Evolutionary conservation across 2,329 filamentous ascomycete species (phyloP).

Genomic region (Cladosporium cucumerinum): DNA sequence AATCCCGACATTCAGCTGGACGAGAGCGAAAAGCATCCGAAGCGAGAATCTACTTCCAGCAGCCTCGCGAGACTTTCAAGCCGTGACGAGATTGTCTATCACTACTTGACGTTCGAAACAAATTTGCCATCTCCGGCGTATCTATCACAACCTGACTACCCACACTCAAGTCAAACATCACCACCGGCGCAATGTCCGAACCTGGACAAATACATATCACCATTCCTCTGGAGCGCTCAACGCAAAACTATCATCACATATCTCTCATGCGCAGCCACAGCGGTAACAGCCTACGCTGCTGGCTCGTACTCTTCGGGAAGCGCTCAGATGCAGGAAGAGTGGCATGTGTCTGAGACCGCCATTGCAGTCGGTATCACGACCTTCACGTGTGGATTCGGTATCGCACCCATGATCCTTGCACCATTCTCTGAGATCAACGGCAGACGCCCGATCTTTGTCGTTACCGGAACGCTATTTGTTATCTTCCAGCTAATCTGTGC

Average conservation of each 20-base stretch:
- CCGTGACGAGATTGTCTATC: slow-evolving; percentile 47
- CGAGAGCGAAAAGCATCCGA: slow-evolving; percentile 28
- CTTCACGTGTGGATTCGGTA: slow-evolving; percentile 76
- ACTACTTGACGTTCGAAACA: slow-evolving; percentile 62
- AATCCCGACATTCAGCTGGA: slow-evolving; percentile 20
- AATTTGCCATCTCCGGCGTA: slow-evolving; percentile 49
- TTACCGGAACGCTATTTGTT: slow-evolving; percentile 69
- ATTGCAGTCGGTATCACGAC: slow-evolving; percentile 73
- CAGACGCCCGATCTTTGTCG: slow-evolving; percentile 75
- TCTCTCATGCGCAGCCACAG: slow-evolving; percentile 72
- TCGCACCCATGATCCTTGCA: slow-evolving; percentile 83
- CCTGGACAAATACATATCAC: slow-evolving; percentile 63
- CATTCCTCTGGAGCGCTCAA: slow-evolving; percentile 67
- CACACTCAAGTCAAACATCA: slow-evolving; percentile 23
- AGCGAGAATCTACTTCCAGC: slow-evolving; percentile 20
- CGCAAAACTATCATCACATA: slow-evolving; percentile 69
- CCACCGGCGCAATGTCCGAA: slow-evolving; percentile 57
- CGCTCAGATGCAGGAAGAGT: slow-evolving; percentile 62
- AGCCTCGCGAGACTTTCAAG: slow-evolving; percentile 14
- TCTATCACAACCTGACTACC: slow-evolving; percentile 26
- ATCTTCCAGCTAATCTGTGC: slow-evolving; percentile 71
- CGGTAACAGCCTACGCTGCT: slow-evolving; percentile 74
- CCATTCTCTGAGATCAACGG: slow-evolving; percentile 88
- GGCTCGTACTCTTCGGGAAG: slow-evolving; percentile 74
- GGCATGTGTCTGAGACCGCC: slow-evolving; percentile 62